These are phyloP conservation scores for Coelastrella sp. DNA, from an alignment of 139 green algal species.

Conservation along the genomic window DNA sequence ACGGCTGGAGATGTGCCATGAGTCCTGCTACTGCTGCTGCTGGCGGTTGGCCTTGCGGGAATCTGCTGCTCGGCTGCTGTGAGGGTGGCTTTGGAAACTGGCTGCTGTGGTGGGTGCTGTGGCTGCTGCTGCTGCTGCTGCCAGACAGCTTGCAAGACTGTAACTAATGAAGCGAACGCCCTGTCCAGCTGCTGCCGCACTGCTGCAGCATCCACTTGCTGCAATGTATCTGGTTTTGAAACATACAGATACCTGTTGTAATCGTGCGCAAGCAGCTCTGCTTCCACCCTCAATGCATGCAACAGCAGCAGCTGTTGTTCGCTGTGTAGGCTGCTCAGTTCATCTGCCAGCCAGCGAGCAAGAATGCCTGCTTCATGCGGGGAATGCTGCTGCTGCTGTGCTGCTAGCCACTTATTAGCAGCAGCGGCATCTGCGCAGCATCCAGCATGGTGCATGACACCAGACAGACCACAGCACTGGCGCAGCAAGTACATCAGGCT, in stretches of 20 bases:
- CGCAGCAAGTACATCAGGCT: background rate
- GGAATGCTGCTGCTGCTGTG: slow-evolving; percentile 32
- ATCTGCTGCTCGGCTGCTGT: background rate
- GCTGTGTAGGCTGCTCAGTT: background rate
- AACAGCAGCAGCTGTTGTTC: slow-evolving; percentile 6
- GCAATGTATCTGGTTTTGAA: background rate
- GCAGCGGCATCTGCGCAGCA: slow-evolving; percentile 16
- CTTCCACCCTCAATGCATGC: background rate
- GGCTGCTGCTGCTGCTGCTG: slow-evolving; percentile 16
- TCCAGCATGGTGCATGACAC: background rate
- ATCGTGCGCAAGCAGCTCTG: background rate
- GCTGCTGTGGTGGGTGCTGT: background rate
- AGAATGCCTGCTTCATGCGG: slow-evolving; percentile 11
- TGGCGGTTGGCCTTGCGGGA: background rate
- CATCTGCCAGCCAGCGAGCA: background rate
- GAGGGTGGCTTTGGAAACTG: no score
- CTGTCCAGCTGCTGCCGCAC: slow-evolving; percentile 32
- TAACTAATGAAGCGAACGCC: slow-evolving; percentile 23
- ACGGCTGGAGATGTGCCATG: background rate
- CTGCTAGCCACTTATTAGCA: slow-evolving; percentile 2
- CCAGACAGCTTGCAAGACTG: background rate
- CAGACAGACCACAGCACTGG: slow-evolving; percentile 11
- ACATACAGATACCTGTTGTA: background rate
- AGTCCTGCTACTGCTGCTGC: slow-evolving; percentile 3
- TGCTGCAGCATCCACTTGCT: slow-evolving; percentile 20